phyloP scores from a whole-genome alignment of 2,329 filamentous ascomycete species.

The Trichoderma sp. region DNA sequence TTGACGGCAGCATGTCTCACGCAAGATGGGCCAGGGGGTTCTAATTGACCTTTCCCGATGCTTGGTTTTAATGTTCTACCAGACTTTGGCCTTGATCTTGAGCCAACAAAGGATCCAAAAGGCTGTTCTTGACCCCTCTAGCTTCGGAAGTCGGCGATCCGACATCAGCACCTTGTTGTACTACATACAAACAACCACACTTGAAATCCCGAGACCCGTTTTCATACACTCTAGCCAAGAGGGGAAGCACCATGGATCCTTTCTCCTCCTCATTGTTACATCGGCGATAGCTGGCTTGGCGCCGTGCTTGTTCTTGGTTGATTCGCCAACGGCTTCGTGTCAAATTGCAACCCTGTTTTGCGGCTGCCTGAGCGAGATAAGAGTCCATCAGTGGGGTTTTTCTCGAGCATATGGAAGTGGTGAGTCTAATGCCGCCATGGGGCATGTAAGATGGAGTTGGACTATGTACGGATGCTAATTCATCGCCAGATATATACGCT shows the following conservation, averaged over 20 bases:
- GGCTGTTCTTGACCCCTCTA: background rate
- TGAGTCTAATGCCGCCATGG: background rate
- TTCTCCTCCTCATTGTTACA: background rate
- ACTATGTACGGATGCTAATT: conserved; percentile 4
- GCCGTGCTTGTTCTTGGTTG: background rate
- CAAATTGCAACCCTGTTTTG: background rate
- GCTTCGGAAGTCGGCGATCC: background rate
- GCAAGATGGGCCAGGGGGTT: background rate
- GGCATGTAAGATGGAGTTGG: background rate
- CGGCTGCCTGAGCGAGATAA: background rate
- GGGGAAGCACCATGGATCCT: background rate
- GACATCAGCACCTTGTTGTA: background rate
- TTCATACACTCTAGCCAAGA: background rate
- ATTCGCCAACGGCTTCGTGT: background rate
- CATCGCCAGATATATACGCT: conserved; percentile 5
- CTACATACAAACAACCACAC: background rate
- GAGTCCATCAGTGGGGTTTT: background rate
- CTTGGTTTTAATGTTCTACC: background rate
- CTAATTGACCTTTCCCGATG: background rate
- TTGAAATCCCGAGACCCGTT: background rate
- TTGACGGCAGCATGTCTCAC: background rate
- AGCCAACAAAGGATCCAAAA: background rate
- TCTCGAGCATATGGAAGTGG: background rate
- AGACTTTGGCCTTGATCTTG: background rate
- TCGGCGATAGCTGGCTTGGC: background rate